Conservation (phyloP, 1,139 yeast genomes). For the Geotrichum siamense region DNA sequence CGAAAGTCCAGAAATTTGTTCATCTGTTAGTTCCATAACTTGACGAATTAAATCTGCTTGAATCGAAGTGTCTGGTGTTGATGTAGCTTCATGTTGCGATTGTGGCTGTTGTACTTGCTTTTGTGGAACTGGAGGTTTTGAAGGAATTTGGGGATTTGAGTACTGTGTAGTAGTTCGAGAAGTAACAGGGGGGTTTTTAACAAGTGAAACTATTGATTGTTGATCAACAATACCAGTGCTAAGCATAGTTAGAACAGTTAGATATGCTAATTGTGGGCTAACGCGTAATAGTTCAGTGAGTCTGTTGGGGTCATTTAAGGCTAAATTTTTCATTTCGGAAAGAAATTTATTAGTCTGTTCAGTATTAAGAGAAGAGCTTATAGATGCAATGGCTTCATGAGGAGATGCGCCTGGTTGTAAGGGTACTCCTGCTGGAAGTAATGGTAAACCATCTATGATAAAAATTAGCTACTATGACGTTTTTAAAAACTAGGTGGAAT, state of each 20-base stretch:
- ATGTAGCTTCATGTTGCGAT: constrained; percentile 13
- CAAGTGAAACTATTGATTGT: background rate
- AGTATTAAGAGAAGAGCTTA: constrained; percentile 50
- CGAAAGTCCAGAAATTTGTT: constrained; percentile 55
- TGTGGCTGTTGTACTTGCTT: constrained; percentile 17
- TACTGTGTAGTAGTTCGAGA: constrained; percentile 25
- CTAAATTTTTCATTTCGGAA: constrained; percentile 2
- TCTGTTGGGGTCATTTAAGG: constrained; percentile 25
- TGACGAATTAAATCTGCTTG: constrained; percentile 40
- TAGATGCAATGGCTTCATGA: constrained; percentile 50
- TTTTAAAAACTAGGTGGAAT: too few relatives aligned
- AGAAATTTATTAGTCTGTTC: background rate
- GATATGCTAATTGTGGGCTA: constrained; percentile 78
- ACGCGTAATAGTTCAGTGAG: constrained; percentile 55
- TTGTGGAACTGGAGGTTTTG: constrained; percentile 18
- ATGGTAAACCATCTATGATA: constrained; percentile 24
- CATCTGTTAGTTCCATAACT: constrained; percentile 53
- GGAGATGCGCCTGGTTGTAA: constrained; percentile 47
- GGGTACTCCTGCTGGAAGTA: constrained; percentile 31
- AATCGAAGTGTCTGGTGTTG: constrained; percentile 6
- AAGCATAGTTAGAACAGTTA: constrained; percentile 59
- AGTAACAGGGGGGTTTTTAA: background rate
- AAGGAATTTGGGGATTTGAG: constrained; percentile 13
- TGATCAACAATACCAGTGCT: constrained; percentile 35
- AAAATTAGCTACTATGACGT: too few relatives aligned